Percentiles rank a stretch among this genome's conserved stretches.
Conservation (phyloP, 306 rosid species). For the Potentilla sterilis region DNA sequence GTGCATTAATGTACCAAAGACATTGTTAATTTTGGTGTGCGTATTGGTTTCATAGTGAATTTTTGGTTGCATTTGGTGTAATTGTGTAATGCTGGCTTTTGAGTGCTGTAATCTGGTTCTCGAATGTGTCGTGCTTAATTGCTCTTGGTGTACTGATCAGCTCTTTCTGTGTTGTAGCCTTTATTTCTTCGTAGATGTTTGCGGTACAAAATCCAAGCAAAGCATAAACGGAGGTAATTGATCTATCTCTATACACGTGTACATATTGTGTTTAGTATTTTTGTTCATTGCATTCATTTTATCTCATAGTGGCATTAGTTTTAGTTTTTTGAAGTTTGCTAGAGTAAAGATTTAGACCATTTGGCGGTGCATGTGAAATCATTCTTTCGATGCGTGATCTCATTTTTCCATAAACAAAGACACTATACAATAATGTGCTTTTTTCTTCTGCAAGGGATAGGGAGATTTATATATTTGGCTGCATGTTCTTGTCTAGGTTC, state of each 20-base stretch:
- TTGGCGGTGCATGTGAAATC: not conserved
- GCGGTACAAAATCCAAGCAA: slow-evolving; percentile 74
- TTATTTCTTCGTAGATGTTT: slow-evolving; percentile 77
- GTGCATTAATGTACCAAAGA: not conserved
- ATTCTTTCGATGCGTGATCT: not conserved
- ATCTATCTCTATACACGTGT: not conserved
- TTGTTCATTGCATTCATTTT: not conserved
- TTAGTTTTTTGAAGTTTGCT: not conserved
- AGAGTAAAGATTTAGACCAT: not conserved
- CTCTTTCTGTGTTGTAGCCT: slow-evolving; percentile 60
- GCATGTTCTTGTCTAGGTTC: slow-evolving; percentile 45
- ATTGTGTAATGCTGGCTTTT: not conserved
- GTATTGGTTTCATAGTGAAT: not conserved
- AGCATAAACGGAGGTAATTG: slow-evolving; percentile 57
- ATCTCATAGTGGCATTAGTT: not conserved
- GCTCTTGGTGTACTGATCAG: slow-evolving; percentile 19
- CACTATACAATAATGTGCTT: not conserved
- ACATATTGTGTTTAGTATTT: not conserved
- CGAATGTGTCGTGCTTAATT: not conserved
- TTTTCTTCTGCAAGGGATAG: not conserved
- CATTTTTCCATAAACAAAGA: not conserved
- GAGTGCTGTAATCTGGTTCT: not conserved
- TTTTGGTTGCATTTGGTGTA: not conserved
- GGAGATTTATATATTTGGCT: slow-evolving; percentile 21
- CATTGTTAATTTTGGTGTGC: not conserved